A percentile compares a stretch with the other conserved stretches of the same genome.
Conservation (phyloP, 2,329 filamentous ascomycete genomes). For the Rachicladosporium sp. region DNA sequence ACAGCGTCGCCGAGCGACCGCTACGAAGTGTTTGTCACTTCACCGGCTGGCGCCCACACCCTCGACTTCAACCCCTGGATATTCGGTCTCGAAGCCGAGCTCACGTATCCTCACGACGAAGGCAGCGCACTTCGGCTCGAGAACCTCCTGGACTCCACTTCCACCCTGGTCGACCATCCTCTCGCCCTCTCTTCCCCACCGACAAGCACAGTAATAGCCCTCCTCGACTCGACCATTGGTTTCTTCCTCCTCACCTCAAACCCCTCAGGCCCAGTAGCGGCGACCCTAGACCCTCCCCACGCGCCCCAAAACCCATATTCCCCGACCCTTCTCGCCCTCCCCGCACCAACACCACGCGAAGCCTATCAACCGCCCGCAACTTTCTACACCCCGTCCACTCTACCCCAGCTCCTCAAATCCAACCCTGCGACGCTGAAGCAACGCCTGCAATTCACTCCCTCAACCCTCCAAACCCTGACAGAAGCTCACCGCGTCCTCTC, state of each 20-base stretch:
- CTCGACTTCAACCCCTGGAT: slow-evolving; percentile 47
- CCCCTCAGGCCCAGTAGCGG: slow-evolving; percentile 37
- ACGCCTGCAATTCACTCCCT: slow-evolving; percentile 56
- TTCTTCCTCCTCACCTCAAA: slow-evolving; percentile 44
- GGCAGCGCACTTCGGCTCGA: slow-evolving; percentile 46
- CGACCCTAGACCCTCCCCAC: slow-evolving; percentile 37
- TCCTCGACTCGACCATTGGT: slow-evolving; percentile 45
- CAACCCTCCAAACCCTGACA: slow-evolving; percentile 59
- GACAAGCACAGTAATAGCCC: slow-evolving; percentile 34
- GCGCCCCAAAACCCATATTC: slow-evolving; percentile 15
- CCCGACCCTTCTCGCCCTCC: slow-evolving; percentile 10
- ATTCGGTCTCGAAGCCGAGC: slow-evolving; percentile 42
- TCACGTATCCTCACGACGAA: slow-evolving; percentile 37
- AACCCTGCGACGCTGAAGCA: slow-evolving; percentile 47
- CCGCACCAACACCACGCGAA: slow-evolving; percentile 50
- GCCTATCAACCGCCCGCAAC: slow-evolving; percentile 36
- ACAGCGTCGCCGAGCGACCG: slow-evolving; percentile 43
- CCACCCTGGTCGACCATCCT: slow-evolving; percentile 37
- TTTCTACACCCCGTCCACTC: slow-evolving; percentile 24
- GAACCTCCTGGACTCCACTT: slow-evolving; percentile 40
- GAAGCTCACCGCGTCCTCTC: slow-evolving; percentile 60
- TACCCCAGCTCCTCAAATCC: slow-evolving; percentile 41
- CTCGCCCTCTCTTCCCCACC: slow-evolving; percentile 24
- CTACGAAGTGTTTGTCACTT: slow-evolving; percentile 49
- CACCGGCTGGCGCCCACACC: slow-evolving; percentile 40